Percentiles rank a stretch among this genome's conserved stretches.
These are phyloP conservation scores for Debaryomyces singareniensis DNA, from an alignment of 1,139 yeast genomes.

Conservation along the genomic window DNA sequence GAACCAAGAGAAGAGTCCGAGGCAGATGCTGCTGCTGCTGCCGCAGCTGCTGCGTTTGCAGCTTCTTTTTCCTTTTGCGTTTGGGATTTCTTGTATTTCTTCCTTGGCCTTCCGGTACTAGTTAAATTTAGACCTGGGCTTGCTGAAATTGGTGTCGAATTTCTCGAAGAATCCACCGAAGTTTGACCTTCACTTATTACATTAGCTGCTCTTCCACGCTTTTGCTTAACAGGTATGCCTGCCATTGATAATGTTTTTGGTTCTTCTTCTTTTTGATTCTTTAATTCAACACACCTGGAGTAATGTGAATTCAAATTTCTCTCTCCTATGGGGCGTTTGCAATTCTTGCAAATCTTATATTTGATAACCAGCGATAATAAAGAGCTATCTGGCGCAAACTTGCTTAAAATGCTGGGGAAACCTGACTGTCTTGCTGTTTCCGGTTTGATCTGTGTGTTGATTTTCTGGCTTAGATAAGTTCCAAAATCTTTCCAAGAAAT, in stretches of 20 bases:
- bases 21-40: slow-evolving; percentile 33
- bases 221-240: slow-evolving; percentile 18
- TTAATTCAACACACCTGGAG: slow-evolving; percentile 42
- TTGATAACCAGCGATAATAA: slow-evolving; percentile 20
- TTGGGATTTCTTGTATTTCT: slow-evolving; percentile 41
- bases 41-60: slow-evolving; percentile 43
- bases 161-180: slow-evolving; percentile 37
- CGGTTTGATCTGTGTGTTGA: slow-evolving; percentile 20
- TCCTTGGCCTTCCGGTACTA: slow-evolving; percentile 27
- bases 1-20: slow-evolving; percentile 9
- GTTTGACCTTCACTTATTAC: slow-evolving; percentile 29
- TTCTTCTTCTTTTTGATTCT: slow-evolving; percentile 28
- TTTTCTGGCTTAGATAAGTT: slow-evolving; percentile 45
- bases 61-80: slow-evolving; percentile 43
- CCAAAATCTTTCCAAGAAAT: slow-evolving; percentile 60
- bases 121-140: slow-evolving; percentile 14
- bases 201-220: slow-evolving; percentile 22
- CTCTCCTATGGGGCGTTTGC: slow-evolving; percentile 58
- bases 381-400: slow-evolving; percentile 1
- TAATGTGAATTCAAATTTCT: slow-evolving; percentile 42
- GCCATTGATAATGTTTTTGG: slow-evolving; percentile 14
- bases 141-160: slow-evolving; percentile 32
- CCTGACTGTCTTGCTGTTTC: slow-evolving; percentile 5
- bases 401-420: slow-evolving; percentile 1
- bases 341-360: slow-evolving; percentile 60